A percentile compares a stretch with the other conserved stretches of the same genome.
Evolutionary conservation across 148 eudicot species (phyloP).

Genomic region (Vaccinium darrowii): DNA sequence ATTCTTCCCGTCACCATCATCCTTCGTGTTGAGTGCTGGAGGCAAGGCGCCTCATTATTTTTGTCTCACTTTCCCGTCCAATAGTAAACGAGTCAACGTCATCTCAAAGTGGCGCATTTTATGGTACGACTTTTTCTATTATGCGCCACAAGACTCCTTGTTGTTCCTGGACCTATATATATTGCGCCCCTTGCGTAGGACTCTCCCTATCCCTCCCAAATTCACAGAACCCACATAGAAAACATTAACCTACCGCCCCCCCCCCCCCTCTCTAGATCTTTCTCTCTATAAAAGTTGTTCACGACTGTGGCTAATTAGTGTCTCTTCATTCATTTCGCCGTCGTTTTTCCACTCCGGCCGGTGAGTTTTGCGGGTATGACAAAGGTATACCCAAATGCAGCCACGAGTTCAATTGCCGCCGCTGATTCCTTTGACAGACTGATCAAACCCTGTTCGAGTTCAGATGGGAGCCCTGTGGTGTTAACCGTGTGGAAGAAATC

Average conservation of each 20-base stretch:
- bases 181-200: background rate
- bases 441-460: background rate
- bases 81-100: background rate
- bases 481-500: conserved; percentile 87
- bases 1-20: background rate
- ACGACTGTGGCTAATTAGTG: too few species aligned
- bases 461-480: conserved; percentile 16
- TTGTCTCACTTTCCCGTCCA: conserved; percentile 9
- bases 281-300: background rate
- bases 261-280: background rate
- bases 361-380: conserved; percentile 20
- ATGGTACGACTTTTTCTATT: background rate
- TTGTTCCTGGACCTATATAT: background rate
- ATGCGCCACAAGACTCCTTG: background rate
- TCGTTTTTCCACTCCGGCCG: background rate
- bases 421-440: conserved; percentile 1
- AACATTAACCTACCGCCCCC: background rate
- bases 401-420: background rate
- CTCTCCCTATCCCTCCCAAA: background rate
- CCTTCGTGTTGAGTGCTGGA: background rate
- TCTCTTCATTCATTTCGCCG: background rate
- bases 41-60: background rate
- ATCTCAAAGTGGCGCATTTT: background rate
- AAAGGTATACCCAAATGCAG: conserved; percentile 33
- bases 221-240: background rate